Percentiles rank a stretch among this genome's conserved stretches.
phyloP scores from a whole-genome alignment of 2,329 filamentous ascomycete species.

The Penicillium corylophilum region DNA sequence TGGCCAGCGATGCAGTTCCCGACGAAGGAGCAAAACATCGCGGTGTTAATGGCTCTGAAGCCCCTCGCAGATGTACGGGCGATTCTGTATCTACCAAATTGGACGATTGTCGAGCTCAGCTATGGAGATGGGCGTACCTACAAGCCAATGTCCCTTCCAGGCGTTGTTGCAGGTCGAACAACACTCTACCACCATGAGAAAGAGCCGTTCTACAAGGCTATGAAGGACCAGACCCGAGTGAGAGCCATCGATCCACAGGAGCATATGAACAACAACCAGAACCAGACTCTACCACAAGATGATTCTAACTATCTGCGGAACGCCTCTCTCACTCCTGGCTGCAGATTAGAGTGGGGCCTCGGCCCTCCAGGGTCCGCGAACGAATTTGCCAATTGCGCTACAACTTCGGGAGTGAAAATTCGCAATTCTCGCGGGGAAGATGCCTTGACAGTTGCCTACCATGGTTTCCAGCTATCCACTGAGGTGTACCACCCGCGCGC shows the following conservation, averaged over 20 bases:
- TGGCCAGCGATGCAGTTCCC: slow-evolving; percentile 8
- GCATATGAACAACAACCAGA: background rate
- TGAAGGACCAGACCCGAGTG: slow-evolving; percentile 5
- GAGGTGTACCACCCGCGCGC: slow-evolving; percentile 6
- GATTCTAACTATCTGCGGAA: slow-evolving; percentile 11
- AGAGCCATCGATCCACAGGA: slow-evolving; percentile 2
- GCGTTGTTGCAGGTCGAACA: slow-evolving; percentile 11
- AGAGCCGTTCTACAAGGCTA: slow-evolving; percentile 5
- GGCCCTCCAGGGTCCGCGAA: slow-evolving; percentile 1
- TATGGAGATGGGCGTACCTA: slow-evolving; percentile 9
- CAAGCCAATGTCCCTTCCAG: slow-evolving; percentile 6
- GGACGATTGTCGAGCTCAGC: slow-evolving; percentile 12
- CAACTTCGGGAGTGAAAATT: slow-evolving; percentile 8
- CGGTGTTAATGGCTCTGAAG: slow-evolving; percentile 3
- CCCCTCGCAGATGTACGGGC: slow-evolving; percentile 10
- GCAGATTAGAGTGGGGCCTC: slow-evolving; percentile 7
- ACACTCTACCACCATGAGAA: slow-evolving; percentile 12
- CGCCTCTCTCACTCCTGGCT: slow-evolving; percentile 9
- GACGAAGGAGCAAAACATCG: slow-evolving; percentile 2
- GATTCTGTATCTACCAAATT: slow-evolving; percentile 9
- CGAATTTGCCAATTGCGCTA: slow-evolving; percentile 5
- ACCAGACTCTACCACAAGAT: slow-evolving; percentile 7
- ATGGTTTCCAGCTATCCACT: slow-evolving; percentile 2
- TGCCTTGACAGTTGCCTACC: slow-evolving; percentile 5
- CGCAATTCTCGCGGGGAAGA: slow-evolving; percentile 6